Evolutionary conservation across 306 rosid species (phyloP), one percentile per base, ranked within the genome.

Genomic region (Castanea mollissima): DNA sequence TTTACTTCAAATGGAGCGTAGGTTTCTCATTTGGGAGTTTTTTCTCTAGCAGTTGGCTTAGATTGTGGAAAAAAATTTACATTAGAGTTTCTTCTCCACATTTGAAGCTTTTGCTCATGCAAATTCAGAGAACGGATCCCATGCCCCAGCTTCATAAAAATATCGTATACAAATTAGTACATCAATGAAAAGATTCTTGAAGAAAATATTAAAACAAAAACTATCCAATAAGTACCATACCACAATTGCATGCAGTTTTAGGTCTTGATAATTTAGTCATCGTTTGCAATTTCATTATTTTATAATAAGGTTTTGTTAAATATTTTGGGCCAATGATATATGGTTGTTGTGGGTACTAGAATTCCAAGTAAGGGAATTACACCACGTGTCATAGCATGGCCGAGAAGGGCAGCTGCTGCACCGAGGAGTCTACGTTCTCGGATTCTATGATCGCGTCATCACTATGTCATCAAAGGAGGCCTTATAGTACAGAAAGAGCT

Each of bases 41-140:
- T 25, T 76, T 71, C 64, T 16, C 73, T 54, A 55, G 32, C 73
- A n/a, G 79, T 91, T 97, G 8, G 41, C 94, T 94, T 91, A 18
- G 97, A 91, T 79, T 84, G 89, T 7, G 99, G 83, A 79, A 94
- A 85, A 52, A 78, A 86, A 83, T 92, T 92, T 79, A 91, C 86
- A n/a, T 92, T 90, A 14, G 92, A 94, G 77, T 84, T 75, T 79
- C 74, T 72, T 82, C 76, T 92, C 97, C 97, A 94, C 99, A 92
- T 90, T 73, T 90, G 81, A 76, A 94, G 93, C 97, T 89, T 92
- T 92, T 90, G 90, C 81, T 91, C 97, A 20, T 94, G 99, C 83
- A 94, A 92, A 69, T 56, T 78, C 10, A 93, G 91, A 21, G 90
- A 83, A 18, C 97, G 97, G 85, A 94, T 92, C 88, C 91, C 99